These are phyloP conservation scores for Tilletia indica DNA, from an alignment of 1,284 basidiomycete species.

Conservation along the genomic window DNA sequence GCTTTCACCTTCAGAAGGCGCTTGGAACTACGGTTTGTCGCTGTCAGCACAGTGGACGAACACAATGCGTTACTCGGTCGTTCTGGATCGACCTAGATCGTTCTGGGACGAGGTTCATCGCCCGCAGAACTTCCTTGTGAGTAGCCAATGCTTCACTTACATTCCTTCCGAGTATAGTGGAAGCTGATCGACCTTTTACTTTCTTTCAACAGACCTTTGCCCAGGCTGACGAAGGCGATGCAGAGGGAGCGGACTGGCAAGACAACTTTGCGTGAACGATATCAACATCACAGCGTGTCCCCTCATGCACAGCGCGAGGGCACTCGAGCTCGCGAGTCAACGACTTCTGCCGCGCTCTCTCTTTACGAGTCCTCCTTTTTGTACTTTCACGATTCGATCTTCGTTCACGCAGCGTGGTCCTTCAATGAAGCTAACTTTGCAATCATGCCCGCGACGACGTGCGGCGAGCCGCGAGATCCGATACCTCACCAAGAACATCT, in stretches of 20 bases:
- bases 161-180: not conserved
- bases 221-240: slow-evolving; percentile 12
- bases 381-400: not conserved
- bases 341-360: too few species aligned
- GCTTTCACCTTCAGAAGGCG: slow-evolving; percentile 40
- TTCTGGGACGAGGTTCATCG: slow-evolving; percentile 97
- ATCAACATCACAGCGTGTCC: too few species aligned
- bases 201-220: slow-evolving; percentile 1
- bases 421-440: too few species aligned
- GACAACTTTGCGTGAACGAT: slow-evolving; percentile 13
- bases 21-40: slow-evolving; percentile 55
- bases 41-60: slow-evolving; percentile 88
- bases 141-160: not conserved
- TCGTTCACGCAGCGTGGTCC: too few species aligned
- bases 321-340: too few species aligned
- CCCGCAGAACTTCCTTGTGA: slow-evolving; percentile 58
- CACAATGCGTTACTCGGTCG: slow-evolving; percentile 78
- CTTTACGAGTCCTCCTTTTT: not conserved
- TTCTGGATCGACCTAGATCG: slow-evolving; percentile 80
- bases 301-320: too few species aligned
- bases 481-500: too few species aligned
- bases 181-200: not conserved
- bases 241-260: slow-evolving; percentile 14
- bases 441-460: too few species aligned
- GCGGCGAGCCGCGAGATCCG: too few species aligned